These are phyloP conservation scores for Musa acuminata DNA, from an alignment of 176 grass and related monocot species.

Conservation along the genomic window DNA sequence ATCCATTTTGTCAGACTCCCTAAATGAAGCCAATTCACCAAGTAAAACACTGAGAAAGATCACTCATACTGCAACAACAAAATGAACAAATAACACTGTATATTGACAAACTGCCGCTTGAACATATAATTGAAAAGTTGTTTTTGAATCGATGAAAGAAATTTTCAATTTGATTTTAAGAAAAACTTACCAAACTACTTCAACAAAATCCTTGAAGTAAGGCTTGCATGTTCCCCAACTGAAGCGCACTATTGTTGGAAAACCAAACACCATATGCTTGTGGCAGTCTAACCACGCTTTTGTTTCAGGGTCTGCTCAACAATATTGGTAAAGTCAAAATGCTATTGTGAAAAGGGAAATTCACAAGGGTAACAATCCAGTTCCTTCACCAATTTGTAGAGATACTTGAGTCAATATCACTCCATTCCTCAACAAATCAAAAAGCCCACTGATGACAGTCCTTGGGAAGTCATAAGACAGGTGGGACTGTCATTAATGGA, in stretches of 20 bases:
- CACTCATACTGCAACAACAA: background rate
- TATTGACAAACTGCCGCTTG: background rate
- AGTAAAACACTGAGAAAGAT: too few species aligned
- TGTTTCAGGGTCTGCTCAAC: constrained; percentile 63
- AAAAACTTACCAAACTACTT: constrained; percentile 63
- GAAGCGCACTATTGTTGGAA: constrained; percentile 85
- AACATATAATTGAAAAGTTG: background rate
- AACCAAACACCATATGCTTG: constrained; percentile 72
- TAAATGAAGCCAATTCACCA: constrained; percentile 13
- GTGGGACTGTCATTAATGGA: background rate
- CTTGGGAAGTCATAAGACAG: too few species aligned
- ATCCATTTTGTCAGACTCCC: constrained; percentile 77
- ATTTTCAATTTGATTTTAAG: background rate
- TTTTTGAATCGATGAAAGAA: background rate
- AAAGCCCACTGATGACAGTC: too few species aligned
- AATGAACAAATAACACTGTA: background rate
- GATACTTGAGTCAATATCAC: background rate
- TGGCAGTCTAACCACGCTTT: constrained; percentile 83
- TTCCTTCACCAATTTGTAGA: background rate
- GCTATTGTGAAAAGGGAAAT: background rate
- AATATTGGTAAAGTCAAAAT: constrained; percentile 1
- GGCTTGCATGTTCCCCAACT: constrained; percentile 88
- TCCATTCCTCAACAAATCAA: background rate
- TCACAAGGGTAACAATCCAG: constrained; percentile 7
- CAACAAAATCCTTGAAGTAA: constrained; percentile 53